Evolutionary conservation across 345 rosid species (phyloP).

Genomic region (Linum usitatissimum): DNA sequence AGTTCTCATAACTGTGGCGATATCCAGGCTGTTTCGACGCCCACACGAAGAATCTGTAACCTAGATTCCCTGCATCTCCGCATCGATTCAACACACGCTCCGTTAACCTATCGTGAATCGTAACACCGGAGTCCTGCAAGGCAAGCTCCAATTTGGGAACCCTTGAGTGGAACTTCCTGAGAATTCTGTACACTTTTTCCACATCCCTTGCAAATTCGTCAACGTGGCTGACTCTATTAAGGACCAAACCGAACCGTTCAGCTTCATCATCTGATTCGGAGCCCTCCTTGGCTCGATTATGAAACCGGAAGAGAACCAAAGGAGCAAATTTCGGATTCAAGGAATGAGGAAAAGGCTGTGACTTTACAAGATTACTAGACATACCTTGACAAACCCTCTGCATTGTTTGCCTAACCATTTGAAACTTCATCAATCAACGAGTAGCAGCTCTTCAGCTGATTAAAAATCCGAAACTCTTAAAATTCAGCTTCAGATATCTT

Average conservation of each 20-base stretch:
- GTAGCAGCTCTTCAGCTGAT: too few species aligned
- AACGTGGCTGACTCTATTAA: slow-evolving; percentile 11
- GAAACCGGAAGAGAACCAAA: neutral
- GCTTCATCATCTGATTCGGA: slow-evolving; percentile 10
- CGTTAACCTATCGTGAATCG: slow-evolving; percentile 51
- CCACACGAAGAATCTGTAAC: slow-evolving; percentile 72
- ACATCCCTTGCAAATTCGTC: slow-evolving; percentile 69
- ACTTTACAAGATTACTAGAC: neutral
- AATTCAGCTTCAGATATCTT: too few species aligned
- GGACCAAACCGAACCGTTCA: slow-evolving; percentile 37
- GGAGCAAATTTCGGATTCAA: neutral
- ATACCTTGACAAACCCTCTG: neutral
- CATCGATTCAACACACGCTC: slow-evolving; percentile 84
- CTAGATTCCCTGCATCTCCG: slow-evolving; percentile 82
- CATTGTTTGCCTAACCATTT: neutral
- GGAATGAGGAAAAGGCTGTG: neutral
- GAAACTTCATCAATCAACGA: neutral
- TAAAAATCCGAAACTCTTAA: too few species aligned
- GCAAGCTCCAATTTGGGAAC: slow-evolving; percentile 70
- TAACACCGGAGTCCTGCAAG: slow-evolving; percentile 60
- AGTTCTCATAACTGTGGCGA: slow-evolving; percentile 51
- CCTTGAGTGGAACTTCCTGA: slow-evolving; percentile 62
- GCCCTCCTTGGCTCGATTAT: neutral
- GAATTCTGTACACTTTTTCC: slow-evolving; percentile 62
- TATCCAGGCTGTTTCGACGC: slow-evolving; percentile 73